Conservation (phyloP, 2,329 filamentous ascomycete genomes). For the Chaetomiaceae sp. region DNA sequence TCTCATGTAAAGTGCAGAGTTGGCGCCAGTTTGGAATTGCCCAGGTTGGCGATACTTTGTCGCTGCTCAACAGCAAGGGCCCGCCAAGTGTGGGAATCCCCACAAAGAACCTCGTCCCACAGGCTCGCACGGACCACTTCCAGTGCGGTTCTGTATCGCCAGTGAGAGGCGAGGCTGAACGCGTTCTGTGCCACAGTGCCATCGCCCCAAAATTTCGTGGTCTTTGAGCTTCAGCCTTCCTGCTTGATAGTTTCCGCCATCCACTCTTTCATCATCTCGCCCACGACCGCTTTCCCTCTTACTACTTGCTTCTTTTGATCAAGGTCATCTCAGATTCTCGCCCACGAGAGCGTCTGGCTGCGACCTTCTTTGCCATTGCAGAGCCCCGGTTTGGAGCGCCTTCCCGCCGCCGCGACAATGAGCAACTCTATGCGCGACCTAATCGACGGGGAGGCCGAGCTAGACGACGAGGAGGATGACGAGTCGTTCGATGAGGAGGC, state of each 20-base stretch:
- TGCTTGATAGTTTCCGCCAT: slow-evolving; percentile 4
- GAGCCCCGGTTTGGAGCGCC: background rate
- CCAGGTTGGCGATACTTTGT: too few species aligned
- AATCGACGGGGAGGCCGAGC: slow-evolving; percentile 69
- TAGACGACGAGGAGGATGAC: slow-evolving; percentile 81
- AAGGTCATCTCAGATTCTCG: background rate
- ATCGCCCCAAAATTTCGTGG: slow-evolving; percentile 15
- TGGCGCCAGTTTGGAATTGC: too few species aligned
- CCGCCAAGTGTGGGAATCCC: too few species aligned
- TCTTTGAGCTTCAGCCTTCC: slow-evolving; percentile 1
- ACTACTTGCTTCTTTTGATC: background rate
- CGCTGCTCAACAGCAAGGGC: too few species aligned
- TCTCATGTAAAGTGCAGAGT: too few species aligned
- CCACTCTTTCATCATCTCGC: background rate
- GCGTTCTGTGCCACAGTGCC: slow-evolving; percentile 11
- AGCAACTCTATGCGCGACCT: slow-evolving; percentile 64
- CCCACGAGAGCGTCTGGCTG: background rate
- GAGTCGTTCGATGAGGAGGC: slow-evolving; percentile 75
- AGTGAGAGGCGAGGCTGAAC: slow-evolving; percentile 17
- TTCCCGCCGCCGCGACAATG: slow-evolving; percentile 39
- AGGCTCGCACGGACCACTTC: too few species aligned
- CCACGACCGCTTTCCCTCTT: background rate
- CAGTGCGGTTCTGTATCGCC: too few species aligned
- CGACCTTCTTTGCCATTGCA: background rate
- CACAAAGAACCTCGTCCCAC: too few species aligned